phyloP scores from a whole-genome alignment of 164 flowering plant genomes.

The Buxus sempervirens region DNA sequence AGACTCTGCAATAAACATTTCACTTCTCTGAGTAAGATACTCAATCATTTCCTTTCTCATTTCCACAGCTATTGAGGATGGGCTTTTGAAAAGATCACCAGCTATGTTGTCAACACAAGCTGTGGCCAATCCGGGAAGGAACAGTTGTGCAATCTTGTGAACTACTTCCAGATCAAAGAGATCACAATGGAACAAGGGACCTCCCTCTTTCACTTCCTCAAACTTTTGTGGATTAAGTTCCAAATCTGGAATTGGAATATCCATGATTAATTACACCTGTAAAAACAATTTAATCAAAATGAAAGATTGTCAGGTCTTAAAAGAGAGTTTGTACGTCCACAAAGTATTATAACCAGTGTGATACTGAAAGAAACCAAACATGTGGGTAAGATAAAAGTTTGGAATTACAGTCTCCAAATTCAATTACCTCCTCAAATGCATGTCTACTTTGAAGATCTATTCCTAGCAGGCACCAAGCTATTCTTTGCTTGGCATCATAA shows the following conservation, averaged over 20 bases:
- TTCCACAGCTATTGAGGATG: conserved; percentile 66
- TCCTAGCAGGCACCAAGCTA: no score
- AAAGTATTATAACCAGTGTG: no score
- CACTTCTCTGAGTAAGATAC: conserved; percentile 58
- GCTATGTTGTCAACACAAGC: conserved; percentile 70
- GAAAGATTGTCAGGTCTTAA: no score
- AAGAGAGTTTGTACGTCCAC: no score
- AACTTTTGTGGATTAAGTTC: conserved; percentile 35
- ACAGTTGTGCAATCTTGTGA: conserved; percentile 51
- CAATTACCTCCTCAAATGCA: no score
- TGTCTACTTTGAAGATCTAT: no score
- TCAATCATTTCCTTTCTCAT: conserved; percentile 79
- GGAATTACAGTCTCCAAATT: no score
- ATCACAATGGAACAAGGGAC: conserved; percentile 36
- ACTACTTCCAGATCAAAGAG: conserved; percentile 48
- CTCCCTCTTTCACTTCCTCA: conserved; percentile 34
- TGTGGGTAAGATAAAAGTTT: no score
- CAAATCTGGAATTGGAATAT: conserved; percentile 18
- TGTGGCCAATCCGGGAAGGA: conserved; percentile 56
- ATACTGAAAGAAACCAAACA: no score
- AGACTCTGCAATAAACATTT: conserved; percentile 63
- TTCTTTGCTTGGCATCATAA: no score
- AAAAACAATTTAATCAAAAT: not conserved
- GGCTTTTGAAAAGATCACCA: conserved; percentile 29
- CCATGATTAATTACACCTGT: conserved; percentile 14